phyloP scores from a whole-genome alignment of 345 rosid species.

The Eutrema japonicum region DNA sequence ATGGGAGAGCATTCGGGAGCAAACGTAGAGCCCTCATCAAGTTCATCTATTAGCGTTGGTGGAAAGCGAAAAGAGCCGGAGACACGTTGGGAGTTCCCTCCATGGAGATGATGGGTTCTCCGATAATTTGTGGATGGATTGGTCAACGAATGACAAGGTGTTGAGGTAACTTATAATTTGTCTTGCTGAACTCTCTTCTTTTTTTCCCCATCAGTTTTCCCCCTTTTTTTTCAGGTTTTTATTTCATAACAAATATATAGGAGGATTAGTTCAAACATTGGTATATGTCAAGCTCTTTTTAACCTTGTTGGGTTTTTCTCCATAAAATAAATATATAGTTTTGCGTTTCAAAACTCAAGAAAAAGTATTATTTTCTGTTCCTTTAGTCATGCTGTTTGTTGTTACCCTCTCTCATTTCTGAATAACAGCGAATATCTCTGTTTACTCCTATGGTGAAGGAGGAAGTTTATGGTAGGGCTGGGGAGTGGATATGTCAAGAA shows the following conservation, averaged over 20 bases:
- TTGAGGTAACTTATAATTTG: constrained; percentile 35
- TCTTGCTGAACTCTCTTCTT: constrained; percentile 15
- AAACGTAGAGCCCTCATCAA: constrained; percentile 60
- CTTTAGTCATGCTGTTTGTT: not conserved
- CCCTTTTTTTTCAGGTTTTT: constrained; percentile 26
- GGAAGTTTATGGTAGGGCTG: too few relatives aligned
- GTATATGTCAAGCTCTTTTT: constrained; percentile 46
- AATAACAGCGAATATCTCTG: not conserved
- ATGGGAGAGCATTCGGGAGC: constrained; percentile 63
- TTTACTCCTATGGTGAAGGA: not conserved
- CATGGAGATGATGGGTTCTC: constrained; percentile 60
- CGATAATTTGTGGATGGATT: constrained; percentile 27
- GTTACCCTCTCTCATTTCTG: not conserved
- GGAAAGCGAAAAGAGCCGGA: constrained; percentile 89
- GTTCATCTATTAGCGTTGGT: constrained; percentile 58
- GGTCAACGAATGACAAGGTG: constrained; percentile 28
- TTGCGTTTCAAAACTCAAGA: not conserved
- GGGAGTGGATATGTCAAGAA: too few relatives aligned
- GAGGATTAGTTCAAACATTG: constrained; percentile 43
- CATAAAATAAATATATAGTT: constrained; percentile 24
- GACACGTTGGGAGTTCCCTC: constrained; percentile 78
- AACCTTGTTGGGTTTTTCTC: constrained; percentile 21
- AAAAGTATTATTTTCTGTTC: not conserved
- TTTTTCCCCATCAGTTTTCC: constrained; percentile 25
- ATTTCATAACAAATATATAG: constrained; percentile 41